These are phyloP conservation scores for Ceratonia siliqua DNA, from an alignment of 306 rosid species.

Conservation along the genomic window DNA sequence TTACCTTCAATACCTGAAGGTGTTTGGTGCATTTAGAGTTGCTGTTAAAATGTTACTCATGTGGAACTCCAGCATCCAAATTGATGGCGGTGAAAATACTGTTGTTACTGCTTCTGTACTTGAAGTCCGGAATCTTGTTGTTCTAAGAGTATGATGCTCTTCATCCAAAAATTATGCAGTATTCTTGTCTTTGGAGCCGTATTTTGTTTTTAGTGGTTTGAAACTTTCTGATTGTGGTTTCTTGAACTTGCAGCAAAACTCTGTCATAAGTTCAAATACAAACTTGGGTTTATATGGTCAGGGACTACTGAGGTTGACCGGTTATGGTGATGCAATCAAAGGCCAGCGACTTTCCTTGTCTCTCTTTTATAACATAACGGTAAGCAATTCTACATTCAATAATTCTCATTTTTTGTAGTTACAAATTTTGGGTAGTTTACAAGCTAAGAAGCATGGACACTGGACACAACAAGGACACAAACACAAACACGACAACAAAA, in stretches of 20 bases:
- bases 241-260: conserved; percentile 73
- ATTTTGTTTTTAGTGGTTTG: conserved; percentile 28
- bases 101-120: conserved; percentile 83
- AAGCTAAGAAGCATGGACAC: neutral
- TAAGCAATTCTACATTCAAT: conserved; percentile 49
- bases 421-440: neutral
- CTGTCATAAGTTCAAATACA: conserved; percentile 80
- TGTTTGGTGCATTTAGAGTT: conserved; percentile 97
- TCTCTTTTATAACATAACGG: conserved; percentile 97
- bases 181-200: conserved; percentile 22
- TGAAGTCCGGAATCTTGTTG: conserved; percentile 96
- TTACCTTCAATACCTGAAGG: conserved; percentile 58
- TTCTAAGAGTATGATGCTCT: conserved; percentile 70
- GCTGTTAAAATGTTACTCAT: conserved; percentile 92
- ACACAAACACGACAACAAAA: too few species aligned
- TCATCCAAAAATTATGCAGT: conserved; percentile 28
- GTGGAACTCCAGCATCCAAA: conserved; percentile 88
- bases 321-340: conserved; percentile 91
- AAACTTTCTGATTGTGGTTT: conserved; percentile 35
- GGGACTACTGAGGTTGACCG: conserved; percentile 84
- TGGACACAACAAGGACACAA: neutral
- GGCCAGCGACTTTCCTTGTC: conserved; percentile 94
- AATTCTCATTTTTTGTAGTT: conserved; percentile 18
- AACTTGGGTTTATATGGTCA: conserved; percentile 97
- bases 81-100: conserved; percentile 82